These are phyloP conservation scores for Barnettozyma botsteinii DNA, from an alignment of 805 yeast species.

Conservation along the genomic window DNA sequence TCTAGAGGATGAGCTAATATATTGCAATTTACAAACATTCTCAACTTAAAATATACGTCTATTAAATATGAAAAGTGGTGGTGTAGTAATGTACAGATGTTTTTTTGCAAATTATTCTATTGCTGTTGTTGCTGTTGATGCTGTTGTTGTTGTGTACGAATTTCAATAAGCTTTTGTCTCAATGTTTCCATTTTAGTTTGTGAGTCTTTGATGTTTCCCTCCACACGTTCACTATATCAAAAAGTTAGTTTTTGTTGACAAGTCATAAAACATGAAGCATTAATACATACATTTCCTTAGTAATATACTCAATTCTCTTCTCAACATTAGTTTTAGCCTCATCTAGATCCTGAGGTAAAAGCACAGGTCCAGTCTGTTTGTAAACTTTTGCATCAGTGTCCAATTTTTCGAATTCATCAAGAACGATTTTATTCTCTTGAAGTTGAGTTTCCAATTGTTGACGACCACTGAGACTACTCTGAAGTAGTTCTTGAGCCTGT, in stretches of 20 bases:
- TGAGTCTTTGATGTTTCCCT: slow-evolving; percentile 53
- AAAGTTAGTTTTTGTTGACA: slow-evolving; percentile 6
- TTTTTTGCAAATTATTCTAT: not conserved
- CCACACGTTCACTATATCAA: slow-evolving; percentile 48
- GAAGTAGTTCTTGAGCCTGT: slow-evolving; percentile 39
- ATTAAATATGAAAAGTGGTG: not conserved
- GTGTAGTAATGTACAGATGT: not conserved
- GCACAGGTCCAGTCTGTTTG: slow-evolving; percentile 87
- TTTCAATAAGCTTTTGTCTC: slow-evolving; percentile 47
- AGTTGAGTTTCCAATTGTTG: slow-evolving; percentile 88
- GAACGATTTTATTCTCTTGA: slow-evolving; percentile 90
- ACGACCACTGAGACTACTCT: slow-evolving; percentile 60
- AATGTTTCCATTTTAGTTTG: slow-evolving; percentile 53
- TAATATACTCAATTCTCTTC: slow-evolving; percentile 86
- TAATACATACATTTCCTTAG: slow-evolving; percentile 54
- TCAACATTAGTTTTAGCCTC: slow-evolving; percentile 83
- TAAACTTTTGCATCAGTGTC: slow-evolving; percentile 71
- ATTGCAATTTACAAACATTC: not conserved
- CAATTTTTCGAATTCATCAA: slow-evolving; percentile 65
- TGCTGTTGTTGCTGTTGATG: slow-evolving; percentile 2
- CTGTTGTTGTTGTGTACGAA: slow-evolving; percentile 30
- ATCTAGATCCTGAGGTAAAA: slow-evolving; percentile 77
- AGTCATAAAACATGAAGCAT: not conserved
- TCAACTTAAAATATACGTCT: not conserved
- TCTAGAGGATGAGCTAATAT: slow-evolving; percentile 43